phyloP scores from a whole-genome alignment of 2,329 filamentous ascomycete genomes.

The Diaporthe sp. region DNA sequence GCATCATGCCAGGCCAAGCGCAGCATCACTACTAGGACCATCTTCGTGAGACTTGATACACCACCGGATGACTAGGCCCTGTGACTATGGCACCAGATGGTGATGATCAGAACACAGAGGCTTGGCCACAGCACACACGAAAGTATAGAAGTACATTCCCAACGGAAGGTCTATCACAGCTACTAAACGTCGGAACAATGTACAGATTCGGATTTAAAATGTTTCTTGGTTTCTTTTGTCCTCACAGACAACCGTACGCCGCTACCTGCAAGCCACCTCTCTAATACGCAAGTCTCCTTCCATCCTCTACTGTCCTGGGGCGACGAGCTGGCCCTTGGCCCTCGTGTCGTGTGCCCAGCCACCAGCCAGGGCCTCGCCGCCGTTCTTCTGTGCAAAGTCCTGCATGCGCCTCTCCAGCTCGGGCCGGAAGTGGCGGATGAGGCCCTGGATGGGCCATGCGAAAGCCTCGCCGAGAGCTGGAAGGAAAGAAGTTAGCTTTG shows the following conservation, averaged over 20 bases:
- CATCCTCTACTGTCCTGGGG: constrained; percentile 84
- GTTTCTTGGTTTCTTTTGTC: constrained; percentile 6
- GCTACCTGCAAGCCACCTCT: constrained; percentile 10
- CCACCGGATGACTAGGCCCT: too few relatives aligned
- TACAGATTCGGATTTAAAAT: constrained; percentile 8
- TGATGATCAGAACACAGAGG: neutral
- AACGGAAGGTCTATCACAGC: constrained; percentile 1
- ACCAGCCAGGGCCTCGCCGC: constrained; percentile 83
- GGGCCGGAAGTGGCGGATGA: constrained; percentile 97
- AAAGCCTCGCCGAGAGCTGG: constrained; percentile 94
- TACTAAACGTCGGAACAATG: constrained; percentile 6
- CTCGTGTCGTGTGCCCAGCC: constrained; percentile 85
- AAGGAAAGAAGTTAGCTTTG: constrained; percentile 45
- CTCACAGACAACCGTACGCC: constrained; percentile 14
- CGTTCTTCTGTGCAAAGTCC: constrained; percentile 79
- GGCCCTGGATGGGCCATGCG: constrained; percentile 97
- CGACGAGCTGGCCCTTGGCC: constrained; percentile 84
- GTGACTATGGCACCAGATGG: too few relatives aligned
- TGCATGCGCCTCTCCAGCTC: constrained; percentile 94
- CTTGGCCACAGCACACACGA: neutral
- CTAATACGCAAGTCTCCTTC: neutral
- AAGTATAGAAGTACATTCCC: constrained; percentile 3
- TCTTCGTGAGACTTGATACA: neutral
- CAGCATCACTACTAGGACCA: neutral
- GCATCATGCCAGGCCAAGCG: neutral